Percentiles rank a stretch among this genome's conserved stretches.
phyloP scores from a whole-genome alignment of 257 asterid species.

The Prunella vulgaris region DNA sequence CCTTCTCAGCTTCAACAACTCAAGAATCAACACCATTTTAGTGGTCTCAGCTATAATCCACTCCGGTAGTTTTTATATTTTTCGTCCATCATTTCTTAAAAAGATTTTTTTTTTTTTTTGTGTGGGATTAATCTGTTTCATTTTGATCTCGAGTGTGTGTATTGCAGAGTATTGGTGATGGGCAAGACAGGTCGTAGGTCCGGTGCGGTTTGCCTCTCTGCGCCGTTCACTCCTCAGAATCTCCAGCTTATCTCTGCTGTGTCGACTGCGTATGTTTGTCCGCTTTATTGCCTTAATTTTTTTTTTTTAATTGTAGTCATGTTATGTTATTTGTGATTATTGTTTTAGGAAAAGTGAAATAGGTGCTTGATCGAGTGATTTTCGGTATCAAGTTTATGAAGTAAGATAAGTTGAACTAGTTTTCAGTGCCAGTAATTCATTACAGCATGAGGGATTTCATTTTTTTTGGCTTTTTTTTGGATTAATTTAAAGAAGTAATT shows the following conservation, averaged over 20 bases:
- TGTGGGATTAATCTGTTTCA: background rate
- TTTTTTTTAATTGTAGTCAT: background rate
- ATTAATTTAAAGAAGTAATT: background rate
- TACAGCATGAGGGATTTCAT: background rate
- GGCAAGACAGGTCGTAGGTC: slow-evolving; percentile 32
- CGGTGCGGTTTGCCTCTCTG: slow-evolving; percentile 58
- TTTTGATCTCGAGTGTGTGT: slow-evolving; percentile 11
- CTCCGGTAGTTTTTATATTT: slow-evolving; percentile 28
- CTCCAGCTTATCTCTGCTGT: slow-evolving; percentile 71
- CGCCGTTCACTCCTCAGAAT: slow-evolving; percentile 49
- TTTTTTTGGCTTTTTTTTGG: background rate
- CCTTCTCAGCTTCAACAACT: slow-evolving; percentile 22
- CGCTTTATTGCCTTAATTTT: background rate
- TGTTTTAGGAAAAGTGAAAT: background rate
- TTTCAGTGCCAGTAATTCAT: background rate
- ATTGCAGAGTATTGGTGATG: slow-evolving; percentile 41
- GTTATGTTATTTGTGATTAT: background rate
- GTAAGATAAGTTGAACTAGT: background rate
- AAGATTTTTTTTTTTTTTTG: background rate
- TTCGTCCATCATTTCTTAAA: background rate
- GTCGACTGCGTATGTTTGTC: slow-evolving; percentile 51
- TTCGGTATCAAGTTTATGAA: background rate
- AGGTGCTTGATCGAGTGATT: background rate
- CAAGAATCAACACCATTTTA: slow-evolving; percentile 7
- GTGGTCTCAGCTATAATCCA: slow-evolving; percentile 36